phyloP scores from a whole-genome alignment of 257 asterid genomes.

The Gentiana dahurica region DNA sequence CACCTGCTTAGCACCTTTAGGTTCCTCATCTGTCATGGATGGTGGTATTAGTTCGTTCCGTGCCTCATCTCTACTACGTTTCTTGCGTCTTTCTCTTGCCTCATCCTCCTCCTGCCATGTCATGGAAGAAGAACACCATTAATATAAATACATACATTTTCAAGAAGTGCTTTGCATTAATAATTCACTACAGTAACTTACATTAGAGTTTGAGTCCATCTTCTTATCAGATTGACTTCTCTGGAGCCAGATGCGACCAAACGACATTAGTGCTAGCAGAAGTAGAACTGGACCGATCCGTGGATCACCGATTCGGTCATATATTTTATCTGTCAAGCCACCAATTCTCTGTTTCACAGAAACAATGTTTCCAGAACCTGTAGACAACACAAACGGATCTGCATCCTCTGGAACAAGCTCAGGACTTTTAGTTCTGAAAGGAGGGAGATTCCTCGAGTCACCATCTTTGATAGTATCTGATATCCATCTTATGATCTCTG shows the following conservation, averaged over 20 bases:
- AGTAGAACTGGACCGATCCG: slow-evolving; percentile 84
- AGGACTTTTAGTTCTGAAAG: slow-evolving; percentile 74
- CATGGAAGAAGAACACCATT: no score
- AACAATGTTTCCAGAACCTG: slow-evolving; percentile 34
- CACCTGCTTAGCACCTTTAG: slow-evolving; percentile 50
- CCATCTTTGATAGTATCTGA: slow-evolving; percentile 79
- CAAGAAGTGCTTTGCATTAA: no score
- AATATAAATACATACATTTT: no score
- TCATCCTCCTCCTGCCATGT: slow-evolving; percentile 25
- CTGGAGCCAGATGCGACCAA: slow-evolving; percentile 56
- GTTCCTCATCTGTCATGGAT: slow-evolving; percentile 59
- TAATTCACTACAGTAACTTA: slow-evolving; percentile 1
- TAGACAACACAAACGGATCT: slow-evolving; percentile 44
- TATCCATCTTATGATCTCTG: slow-evolving; percentile 82
- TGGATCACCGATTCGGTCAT: slow-evolving; percentile 60
- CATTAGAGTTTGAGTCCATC: slow-evolving; percentile 21
- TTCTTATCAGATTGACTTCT: slow-evolving; percentile 41
- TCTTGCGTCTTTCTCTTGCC: slow-evolving; percentile 27
- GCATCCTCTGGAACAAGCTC: slow-evolving; percentile 78
- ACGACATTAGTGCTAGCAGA: slow-evolving; percentile 62
- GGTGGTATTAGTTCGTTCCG: slow-evolving; percentile 55
- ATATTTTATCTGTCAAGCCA: slow-evolving; percentile 20
- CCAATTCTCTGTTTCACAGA: slow-evolving; percentile 32
- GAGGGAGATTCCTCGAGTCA: slow-evolving; percentile 77
- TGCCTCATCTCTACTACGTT: slow-evolving; percentile 27